Evolutionary conservation across 371 early-diverging fungal species (phyloP), one percentile per base, ranked within the genome.

Genomic region (Saksenaea vasiformis): DNA sequence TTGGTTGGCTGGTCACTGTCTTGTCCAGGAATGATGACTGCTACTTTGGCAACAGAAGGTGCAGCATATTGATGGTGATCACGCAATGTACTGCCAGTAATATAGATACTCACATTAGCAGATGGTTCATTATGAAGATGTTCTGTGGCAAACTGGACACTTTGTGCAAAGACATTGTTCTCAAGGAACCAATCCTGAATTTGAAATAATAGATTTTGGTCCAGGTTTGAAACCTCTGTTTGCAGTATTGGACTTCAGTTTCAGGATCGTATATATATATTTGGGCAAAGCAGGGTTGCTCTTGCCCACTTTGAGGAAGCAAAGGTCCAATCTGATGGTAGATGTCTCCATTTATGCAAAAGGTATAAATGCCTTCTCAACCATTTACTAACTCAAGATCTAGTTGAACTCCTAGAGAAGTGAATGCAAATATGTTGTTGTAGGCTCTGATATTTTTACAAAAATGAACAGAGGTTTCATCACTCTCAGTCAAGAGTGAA

Each of bases 351-450:
- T 58, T 36, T 9, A 60, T 47, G 11, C 60, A 47, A 31, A 57
- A 58, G 13, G 47, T 34, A 34, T 67, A 62, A 11, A 51, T 37
- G 13, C 56, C 57, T 2, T 38, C 39, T 28, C 54, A 22, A 4
- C 35, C 36, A 43, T 53, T 56, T 1, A 53, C 56, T 22, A 61
- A 8, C 1, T 7, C 55, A 41, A 44, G 51, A 64, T 66, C 61
- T 14, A 61, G 24, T 1, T 54, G 28, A 27, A 34, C 68, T 14
- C 63, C 68, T 10, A 67, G 39, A 1, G 68, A 67, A 22, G 63
- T 44, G 38, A 68, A 64, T 19, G 64, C 59, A 24, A 64, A 56
- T 10, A 44, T 56, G n/a, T 37, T 9, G 43, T 69, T n/a, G n/a
- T n/a, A n/a, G n/a, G n/a, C n/a, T n/a, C n/a, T n/a, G n/a, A n/a